Percentiles rank a stretch among this genome's conserved stretches.
phyloP scores from a whole-genome alignment of 139 green algal genomes.

The Dunaliella sp. region DNA sequence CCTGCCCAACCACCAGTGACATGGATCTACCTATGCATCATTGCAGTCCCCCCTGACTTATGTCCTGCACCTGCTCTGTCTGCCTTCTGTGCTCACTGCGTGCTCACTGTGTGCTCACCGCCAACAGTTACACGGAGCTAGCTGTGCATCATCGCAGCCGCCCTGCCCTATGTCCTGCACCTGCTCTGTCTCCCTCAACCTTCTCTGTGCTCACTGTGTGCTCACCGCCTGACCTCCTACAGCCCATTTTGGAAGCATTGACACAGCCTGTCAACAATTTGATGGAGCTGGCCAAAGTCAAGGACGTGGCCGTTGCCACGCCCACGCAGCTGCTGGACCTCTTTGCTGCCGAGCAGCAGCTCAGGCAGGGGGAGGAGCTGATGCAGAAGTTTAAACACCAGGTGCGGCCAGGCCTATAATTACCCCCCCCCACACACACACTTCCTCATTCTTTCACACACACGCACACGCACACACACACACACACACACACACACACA shows the following conservation, averaged over 20 bases:
- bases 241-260: constrained; percentile 6
- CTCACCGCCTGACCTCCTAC: not conserved
- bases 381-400: constrained; percentile 13
- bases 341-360: not conserved
- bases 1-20: no score
- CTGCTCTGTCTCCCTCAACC: no score
- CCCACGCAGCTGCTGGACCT: constrained; percentile 12
- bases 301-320: not conserved
- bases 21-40: no score
- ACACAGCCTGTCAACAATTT: not conserved
- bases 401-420: not conserved
- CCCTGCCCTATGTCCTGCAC: no score
- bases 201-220: not conserved
- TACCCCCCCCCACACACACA: not conserved
- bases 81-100: no score
- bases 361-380: not conserved
- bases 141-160: no score
- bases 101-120: no score
- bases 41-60: no score
- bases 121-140: no score
- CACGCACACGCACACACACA: not conserved
- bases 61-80: no score
- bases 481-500: not conserved
- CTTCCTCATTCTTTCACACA: not conserved
- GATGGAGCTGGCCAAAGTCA: not conserved